phyloP scores from a whole-genome alignment of 305 asterid species.

The Euphrasia arctica region DNA sequence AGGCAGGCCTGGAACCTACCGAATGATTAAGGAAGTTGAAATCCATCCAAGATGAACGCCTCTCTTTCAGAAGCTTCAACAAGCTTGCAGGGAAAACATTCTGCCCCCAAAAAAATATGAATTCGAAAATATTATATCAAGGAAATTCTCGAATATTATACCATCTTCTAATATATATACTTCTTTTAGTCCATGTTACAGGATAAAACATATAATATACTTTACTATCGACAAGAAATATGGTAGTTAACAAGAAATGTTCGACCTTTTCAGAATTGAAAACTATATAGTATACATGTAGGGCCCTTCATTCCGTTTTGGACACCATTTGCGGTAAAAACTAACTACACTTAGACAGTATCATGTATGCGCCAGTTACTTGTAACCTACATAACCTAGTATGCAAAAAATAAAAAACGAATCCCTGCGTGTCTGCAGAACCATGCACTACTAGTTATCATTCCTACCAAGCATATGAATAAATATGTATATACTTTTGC shows the following conservation, averaged over 20 bases:
- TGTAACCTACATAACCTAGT: background rate
- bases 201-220: background rate
- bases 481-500: background rate
- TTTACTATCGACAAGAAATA: slow-evolving; percentile 4
- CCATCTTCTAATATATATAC: background rate
- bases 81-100: slow-evolving; percentile 38
- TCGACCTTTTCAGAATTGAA: background rate
- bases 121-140: background rate
- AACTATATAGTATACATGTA: too few species aligned
- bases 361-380: background rate
- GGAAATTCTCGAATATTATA: slow-evolving; percentile 4
- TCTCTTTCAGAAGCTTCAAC: slow-evolving; percentile 40
- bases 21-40: slow-evolving; percentile 34
- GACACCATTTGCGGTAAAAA: background rate
- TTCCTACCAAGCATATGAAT: too few species aligned
- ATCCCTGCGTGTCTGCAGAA: too few species aligned
- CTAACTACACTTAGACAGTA: slow-evolving; percentile 1
- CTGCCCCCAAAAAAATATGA: slow-evolving; percentile 29
- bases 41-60: slow-evolving; percentile 37
- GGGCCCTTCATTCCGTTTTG: too few species aligned
- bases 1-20: slow-evolving; percentile 28
- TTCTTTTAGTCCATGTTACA: slow-evolving; percentile 8
- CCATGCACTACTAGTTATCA: too few species aligned
- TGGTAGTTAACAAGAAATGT: background rate
- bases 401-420: background rate